phyloP scores from a whole-genome alignment of 164 flowering plant species.

The Chimonanthus praecox region DNA sequence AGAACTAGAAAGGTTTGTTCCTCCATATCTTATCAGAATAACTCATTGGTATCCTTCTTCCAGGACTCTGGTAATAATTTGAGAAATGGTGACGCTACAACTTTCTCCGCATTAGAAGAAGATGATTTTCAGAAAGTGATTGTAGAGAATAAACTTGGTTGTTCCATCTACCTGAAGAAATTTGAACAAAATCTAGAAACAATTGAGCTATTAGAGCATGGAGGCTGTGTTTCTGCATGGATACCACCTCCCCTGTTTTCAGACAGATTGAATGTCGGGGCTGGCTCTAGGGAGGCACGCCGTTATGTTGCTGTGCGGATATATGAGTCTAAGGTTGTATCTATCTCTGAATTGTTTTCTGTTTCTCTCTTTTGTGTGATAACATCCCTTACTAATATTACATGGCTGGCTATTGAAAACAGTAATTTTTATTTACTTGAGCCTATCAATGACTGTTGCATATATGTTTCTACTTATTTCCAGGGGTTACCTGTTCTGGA shows the following conservation, averaged over 20 bases:
- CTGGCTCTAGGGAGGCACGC: conserved; percentile 63
- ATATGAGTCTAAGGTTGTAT: conserved; percentile 71
- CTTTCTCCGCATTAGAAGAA: conserved; percentile 83
- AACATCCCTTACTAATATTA: neutral
- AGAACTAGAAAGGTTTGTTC: neutral
- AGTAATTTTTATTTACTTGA: neutral
- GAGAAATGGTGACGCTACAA: conserved; percentile 28
- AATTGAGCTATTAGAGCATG: conserved; percentile 51
- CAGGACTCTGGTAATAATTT: conserved; percentile 49
- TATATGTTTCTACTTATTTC: conserved; percentile 9
- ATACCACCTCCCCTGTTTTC: conserved; percentile 89
- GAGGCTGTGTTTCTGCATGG: conserved; percentile 53
- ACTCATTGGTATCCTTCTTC: conserved; percentile 5
- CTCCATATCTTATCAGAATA: neutral
- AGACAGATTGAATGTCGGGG: conserved; percentile 63
- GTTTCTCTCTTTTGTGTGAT: neutral
- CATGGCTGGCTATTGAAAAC: no score
- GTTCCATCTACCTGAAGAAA: conserved; percentile 74
- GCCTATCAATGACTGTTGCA: neutral
- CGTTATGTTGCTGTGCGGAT: conserved; percentile 73
- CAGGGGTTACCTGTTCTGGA: conserved; percentile 76
- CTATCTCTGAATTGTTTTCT: neutral
- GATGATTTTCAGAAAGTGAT: conserved; percentile 77
- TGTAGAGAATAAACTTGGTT: conserved; percentile 90
- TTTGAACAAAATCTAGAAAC: conserved; percentile 47